These are phyloP conservation scores for Casuarina equisetifolia DNA, from an alignment of 306 rosid species.

Conservation along the genomic window DNA sequence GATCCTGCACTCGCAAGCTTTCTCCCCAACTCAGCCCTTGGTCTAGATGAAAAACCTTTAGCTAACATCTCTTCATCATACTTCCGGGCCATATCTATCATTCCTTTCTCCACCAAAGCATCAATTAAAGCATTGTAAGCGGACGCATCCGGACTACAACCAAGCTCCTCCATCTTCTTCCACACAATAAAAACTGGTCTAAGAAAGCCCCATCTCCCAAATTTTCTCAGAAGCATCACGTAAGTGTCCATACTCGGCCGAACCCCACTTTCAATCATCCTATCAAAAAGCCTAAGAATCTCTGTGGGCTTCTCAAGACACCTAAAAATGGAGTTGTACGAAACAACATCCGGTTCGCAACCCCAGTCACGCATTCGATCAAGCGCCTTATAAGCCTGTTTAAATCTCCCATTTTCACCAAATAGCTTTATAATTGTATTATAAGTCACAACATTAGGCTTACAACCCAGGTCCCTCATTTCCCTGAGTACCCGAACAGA, in stretches of 20 bases:
- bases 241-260: slow-evolving; percentile 70
- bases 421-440: slow-evolving; percentile 74
- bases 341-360: slow-evolving; percentile 58
- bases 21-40: slow-evolving; percentile 70
- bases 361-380: slow-evolving; percentile 46
- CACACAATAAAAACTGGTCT: slow-evolving; percentile 71
- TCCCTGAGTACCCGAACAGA: slow-evolving; percentile 53
- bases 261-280: slow-evolving; percentile 70
- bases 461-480: slow-evolving; percentile 75
- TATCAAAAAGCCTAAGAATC: slow-evolving; percentile 62
- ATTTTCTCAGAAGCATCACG: slow-evolving; percentile 84
- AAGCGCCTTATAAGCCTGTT: slow-evolving; percentile 63
- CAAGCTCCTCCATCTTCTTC: slow-evolving; percentile 72
- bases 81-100: slow-evolving; percentile 68
- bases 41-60: slow-evolving; percentile 80
- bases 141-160: slow-evolving; percentile 76
- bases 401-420: slow-evolving; percentile 60
- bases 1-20: slow-evolving; percentile 30
- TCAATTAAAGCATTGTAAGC: slow-evolving; percentile 86
- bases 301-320: slow-evolving; percentile 60
- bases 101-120: slow-evolving; percentile 78
- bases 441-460: slow-evolving; percentile 64
- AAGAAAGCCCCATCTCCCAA: slow-evolving; percentile 93
- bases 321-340: slow-evolving; percentile 66
- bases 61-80: slow-evolving; percentile 84